Base-by-base conservation (phyloP, 2,329 filamentous ascomycete genomes). In the Elsinoe necatrix region DNA sequence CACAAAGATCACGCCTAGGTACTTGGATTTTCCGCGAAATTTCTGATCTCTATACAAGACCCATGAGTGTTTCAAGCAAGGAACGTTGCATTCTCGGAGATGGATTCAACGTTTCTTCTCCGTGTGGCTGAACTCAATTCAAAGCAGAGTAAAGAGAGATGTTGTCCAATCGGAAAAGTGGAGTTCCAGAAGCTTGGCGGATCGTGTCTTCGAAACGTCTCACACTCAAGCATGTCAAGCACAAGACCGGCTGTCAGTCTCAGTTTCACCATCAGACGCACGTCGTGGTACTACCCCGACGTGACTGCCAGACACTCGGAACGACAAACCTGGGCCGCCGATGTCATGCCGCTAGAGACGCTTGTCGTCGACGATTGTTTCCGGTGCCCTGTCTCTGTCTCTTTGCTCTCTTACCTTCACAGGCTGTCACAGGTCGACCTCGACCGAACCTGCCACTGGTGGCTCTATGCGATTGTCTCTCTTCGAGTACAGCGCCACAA, bases 141-240 rank as follows among this genome's bases (percentile, higher is more conserved):
- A 37, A 37, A 7, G 20, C 8, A 20, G 16, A 21, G 25, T 14
- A 31, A 34, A 9, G 27, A 34, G 16, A 11, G n/a, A 50, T 9
- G 16, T 14, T 25, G 41, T 23, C 41, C 41, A 45, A 45, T 45
- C 41, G 21, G 41, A n/a, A 45, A 23, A 14, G 14, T 45, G 41
- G 41, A 45, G 20, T 18, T 45, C 25, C 20, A 45, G 25, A 50
- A 27, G 45, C 45, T 50, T 50, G 45, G 45, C 45, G 18, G 29
- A 16, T 18, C 25, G 12, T 34, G 23, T 31, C 25, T 25, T 31
- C 45, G 45, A 50, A 50, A 50, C 45, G 45, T 50, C 45, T 50
- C 45, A 50, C 45, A 50, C 45, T 50, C 45, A 50, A 50, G 45
- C 45, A 50, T 50, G 45, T 50, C 45, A 50, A 34, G 45, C 45